phyloP scores from a whole-genome alignment of 2,329 filamentous ascomycete genomes.

The Curvularia eragrostidis region DNA sequence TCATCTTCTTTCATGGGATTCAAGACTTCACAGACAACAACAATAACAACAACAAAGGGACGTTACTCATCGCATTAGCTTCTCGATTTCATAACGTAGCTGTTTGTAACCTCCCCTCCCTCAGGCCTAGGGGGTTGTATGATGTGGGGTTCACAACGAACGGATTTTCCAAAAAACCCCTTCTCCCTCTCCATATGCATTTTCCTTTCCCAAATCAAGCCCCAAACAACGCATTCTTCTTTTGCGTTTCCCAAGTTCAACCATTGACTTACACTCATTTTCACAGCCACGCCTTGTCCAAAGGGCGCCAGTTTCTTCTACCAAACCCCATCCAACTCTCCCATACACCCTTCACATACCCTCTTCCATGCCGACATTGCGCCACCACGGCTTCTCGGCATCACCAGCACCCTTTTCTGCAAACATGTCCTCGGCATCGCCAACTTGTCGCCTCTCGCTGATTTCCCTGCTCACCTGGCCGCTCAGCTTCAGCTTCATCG shows the following conservation, averaged over 20 bases:
- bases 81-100: too few relatives aligned
- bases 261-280: too few relatives aligned
- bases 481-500: conserved; percentile 73
- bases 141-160: neutral
- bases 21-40: too few relatives aligned
- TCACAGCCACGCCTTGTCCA: too few relatives aligned
- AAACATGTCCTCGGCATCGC: conserved; percentile 81
- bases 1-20: neutral
- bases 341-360: conserved; percentile 44
- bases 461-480: conserved; percentile 66
- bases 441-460: conserved; percentile 86
- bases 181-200: conserved; percentile 1
- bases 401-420: conserved; percentile 41
- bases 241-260: too few relatives aligned
- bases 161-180: neutral
- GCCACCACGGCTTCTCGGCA: conserved; percentile 53
- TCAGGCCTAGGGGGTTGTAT: neutral
- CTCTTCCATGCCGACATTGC: conserved; percentile 58
- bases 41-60: neutral
- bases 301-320: neutral
- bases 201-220: neutral
- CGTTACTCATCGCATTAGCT: neutral
- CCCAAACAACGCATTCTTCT: neutral
- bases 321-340: neutral
- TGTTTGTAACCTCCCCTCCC: neutral